Conservation (phyloP, 208 protist species). For the Acanthamoeba pearcei region DNA sequence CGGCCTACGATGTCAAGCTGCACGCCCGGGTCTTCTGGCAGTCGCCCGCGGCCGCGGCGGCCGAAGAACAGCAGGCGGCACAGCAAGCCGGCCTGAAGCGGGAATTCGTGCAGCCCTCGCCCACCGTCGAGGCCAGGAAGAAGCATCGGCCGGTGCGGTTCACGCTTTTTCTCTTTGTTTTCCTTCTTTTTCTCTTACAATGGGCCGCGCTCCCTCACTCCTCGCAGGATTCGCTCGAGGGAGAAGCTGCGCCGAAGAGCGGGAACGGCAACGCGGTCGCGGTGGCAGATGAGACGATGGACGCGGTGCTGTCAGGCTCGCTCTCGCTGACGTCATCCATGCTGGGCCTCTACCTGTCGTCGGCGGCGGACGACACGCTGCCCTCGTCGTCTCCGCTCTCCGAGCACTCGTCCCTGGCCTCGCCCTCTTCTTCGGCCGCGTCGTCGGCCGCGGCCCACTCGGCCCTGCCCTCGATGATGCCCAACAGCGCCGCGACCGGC, state of each 20-base stretch:
- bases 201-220: background rate
- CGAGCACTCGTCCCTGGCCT: background rate
- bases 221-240: background rate
- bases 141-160: background rate
- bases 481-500: background rate
- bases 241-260: background rate
- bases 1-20: constrained; percentile 30
- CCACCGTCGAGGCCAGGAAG: background rate
- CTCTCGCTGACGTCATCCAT: constrained; percentile 33
- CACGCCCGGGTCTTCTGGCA: constrained; percentile 30
- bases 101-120: background rate
- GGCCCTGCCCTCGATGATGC: background rate
- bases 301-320: background rate
- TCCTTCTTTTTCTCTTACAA: background rate
- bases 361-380: background rate
- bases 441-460: background rate
- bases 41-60: background rate
- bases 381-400: background rate
- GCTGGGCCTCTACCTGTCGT: constrained; percentile 29
- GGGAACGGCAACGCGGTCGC: background rate
- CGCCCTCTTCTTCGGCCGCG: background rate
- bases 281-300: background rate
- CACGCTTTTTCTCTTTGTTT: background rate
- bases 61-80: background rate
- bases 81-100: background rate